These are phyloP conservation scores for Sanghuangporus sanghuang DNA, from an alignment of 1,284 basidiomycete genomes.

Conservation along the genomic window DNA sequence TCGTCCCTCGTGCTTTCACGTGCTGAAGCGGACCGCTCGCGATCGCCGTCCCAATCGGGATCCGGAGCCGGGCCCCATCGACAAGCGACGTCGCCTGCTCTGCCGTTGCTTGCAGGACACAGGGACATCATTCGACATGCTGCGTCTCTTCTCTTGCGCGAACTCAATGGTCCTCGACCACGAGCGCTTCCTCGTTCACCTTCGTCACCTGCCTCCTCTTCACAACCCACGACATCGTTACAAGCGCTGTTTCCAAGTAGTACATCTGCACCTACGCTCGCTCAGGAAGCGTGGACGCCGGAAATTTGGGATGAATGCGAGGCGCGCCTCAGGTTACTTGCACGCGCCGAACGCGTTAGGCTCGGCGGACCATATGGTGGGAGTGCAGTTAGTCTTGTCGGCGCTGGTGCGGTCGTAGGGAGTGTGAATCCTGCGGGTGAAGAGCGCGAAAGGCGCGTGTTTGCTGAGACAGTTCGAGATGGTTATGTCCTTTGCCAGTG, in stretches of 20 bases:
- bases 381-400: slow-evolving; percentile 32
- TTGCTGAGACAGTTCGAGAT: slow-evolving; percentile 72
- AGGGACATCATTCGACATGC: slow-evolving; percentile 12
- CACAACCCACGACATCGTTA: slow-evolving; percentile 1
- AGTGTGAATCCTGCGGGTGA: slow-evolving; percentile 49
- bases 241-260: not conserved
- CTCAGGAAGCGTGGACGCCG: slow-evolving; percentile 15
- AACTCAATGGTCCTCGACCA: slow-evolving; percentile 13
- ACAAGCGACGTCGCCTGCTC: slow-evolving; percentile 1
- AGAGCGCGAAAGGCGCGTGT: slow-evolving; percentile 57
- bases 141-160: slow-evolving; percentile 10
- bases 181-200: not conserved
- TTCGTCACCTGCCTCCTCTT: not conserved
- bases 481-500: slow-evolving; percentile 86
- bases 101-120: not conserved
- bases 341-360: slow-evolving; percentile 61
- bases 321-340: slow-evolving; percentile 51
- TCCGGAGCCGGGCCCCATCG: not conserved
- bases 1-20: slow-evolving; percentile 9
- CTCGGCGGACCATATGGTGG: slow-evolving; percentile 35
- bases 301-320: slow-evolving; percentile 73
- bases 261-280: not conserved
- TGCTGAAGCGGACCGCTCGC: slow-evolving; percentile 7
- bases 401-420: slow-evolving; percentile 28
- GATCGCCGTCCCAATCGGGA: slow-evolving; percentile 7